Base-by-base conservation (phyloP, 2,329 filamentous ascomycete genomes). In the Neoarthrinium moseri region DNA sequence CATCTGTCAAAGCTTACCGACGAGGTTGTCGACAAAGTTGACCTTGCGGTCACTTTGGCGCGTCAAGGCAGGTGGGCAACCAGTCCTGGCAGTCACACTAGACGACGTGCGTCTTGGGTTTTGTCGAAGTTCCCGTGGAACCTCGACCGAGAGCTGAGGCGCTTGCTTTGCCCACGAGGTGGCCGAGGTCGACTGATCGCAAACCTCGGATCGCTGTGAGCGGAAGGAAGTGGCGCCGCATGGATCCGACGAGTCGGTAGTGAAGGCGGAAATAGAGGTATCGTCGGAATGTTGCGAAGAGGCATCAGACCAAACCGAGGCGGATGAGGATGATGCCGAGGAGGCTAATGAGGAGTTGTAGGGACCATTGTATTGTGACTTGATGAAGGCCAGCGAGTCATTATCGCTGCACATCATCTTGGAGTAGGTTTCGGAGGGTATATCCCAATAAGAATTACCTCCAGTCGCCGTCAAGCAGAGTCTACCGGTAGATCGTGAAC, bases 21-120 rank as follows among this genome's bases (percentile, higher is more conserved):
- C 91, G 68, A 96, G 89, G 69, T 86, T 94, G 70, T 96, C 91
- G 70, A 97, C 92, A 64, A 97, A 96, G 47, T 87, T 91, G 64
- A 89, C 81, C 77, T 96, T 96, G 64, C 91, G 88, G 71, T 96
- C 91, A 62, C 84, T 83, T 74, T 96, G 91, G 60, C 91, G 86
- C 53, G 91, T 78, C 54, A 96, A 80, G 48, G 86, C 72, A 40
- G 92, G 89, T 58, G 88, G 87, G 58, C 80, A 77, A 57, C 80
- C 79, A 55, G 80, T 69, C 58, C 78, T 75, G 48, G 75, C 68
- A 46, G 75, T 73, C 24, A 76, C 68, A 50, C 80, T 78, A 52
- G 71, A 73, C 47, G 71, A 75, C 41, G 77, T 80, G 51, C 78
- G 75, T 49, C 81, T 74, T 8, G 81, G 80, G 54, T 86, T 82